phyloP scores from a whole-genome alignment of 495 filamentous ascomycete species.

The Hamigera avellanea region DNA sequence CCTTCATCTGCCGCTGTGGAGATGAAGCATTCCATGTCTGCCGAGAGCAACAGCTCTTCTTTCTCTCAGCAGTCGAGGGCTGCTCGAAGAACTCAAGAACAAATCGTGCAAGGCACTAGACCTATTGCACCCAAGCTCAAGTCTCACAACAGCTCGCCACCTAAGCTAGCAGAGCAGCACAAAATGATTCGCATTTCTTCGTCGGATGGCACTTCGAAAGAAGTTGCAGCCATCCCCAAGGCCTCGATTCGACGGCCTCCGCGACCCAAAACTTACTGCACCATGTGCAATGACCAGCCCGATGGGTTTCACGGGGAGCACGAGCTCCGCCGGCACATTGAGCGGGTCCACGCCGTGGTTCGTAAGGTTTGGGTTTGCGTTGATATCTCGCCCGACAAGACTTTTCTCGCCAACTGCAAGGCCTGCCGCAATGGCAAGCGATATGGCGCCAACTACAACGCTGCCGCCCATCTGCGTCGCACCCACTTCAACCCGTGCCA shows the following conservation, averaged over 20 bases:
- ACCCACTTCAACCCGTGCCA: constrained; percentile 71
- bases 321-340: constrained; percentile 77
- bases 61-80: constrained; percentile 23
- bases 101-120: constrained; percentile 28
- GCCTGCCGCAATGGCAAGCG: constrained; percentile 64
- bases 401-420: constrained; percentile 76
- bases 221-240: constrained; percentile 55
- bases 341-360: constrained; percentile 61
- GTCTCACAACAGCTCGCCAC: constrained; percentile 12
- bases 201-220: constrained; percentile 46
- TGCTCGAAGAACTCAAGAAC: constrained; percentile 31
- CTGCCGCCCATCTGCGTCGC: constrained; percentile 80
- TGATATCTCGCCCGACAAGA: constrained; percentile 47
- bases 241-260: constrained; percentile 62
- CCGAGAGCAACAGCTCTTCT: constrained; percentile 20
- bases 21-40: constrained; percentile 25
- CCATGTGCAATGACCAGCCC: constrained; percentile 60
- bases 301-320: constrained; percentile 91
- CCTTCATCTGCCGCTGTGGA: constrained; percentile 14
- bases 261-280: constrained; percentile 66
- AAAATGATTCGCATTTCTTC: constrained; percentile 46
- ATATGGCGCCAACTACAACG: constrained; percentile 93
- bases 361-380: constrained; percentile 76
- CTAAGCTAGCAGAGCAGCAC: constrained; percentile 21
- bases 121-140: constrained; percentile 36